These are phyloP conservation scores for Paraphoma sp. DNA, from an alignment of 2,329 filamentous ascomycete species.

Conservation along the genomic window DNA sequence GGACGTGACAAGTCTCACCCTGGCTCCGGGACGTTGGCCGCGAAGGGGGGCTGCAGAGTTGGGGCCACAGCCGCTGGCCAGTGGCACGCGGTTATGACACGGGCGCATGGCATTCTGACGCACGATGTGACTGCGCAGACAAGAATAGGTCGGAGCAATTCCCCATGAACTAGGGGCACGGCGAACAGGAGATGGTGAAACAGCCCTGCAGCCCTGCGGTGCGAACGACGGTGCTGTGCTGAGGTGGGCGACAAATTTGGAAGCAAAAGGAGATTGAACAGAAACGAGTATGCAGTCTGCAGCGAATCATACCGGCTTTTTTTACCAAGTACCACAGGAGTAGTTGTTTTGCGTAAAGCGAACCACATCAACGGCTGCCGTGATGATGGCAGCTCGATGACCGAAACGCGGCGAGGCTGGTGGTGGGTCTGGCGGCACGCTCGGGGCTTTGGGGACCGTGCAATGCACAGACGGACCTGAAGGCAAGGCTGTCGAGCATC, in stretches of 20 bases:
- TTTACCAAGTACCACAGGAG: too few species aligned
- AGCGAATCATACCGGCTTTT: not conserved
- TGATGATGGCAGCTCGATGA: constrained; percentile 18
- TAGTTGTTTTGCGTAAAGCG: too few species aligned
- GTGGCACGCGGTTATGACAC: constrained; percentile 28
- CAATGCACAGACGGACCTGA: constrained; percentile 46
- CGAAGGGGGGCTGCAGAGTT: constrained; percentile 29
- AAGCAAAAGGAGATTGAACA: not conserved
- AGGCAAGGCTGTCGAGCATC: constrained; percentile 35
- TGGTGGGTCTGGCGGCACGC: constrained; percentile 36
- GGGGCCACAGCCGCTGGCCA: constrained; percentile 41
- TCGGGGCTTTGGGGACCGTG: constrained; percentile 28
- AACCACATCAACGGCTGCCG: not conserved
- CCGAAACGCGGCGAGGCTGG: constrained; percentile 34
- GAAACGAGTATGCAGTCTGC: not conserved
- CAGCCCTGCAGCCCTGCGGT: constrained; percentile 35
- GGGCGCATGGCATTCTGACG: constrained; percentile 35
- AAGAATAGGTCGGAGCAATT: constrained; percentile 39
- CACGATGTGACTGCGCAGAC: constrained; percentile 32
- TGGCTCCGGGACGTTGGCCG: constrained; percentile 35
- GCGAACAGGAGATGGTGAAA: constrained; percentile 40
- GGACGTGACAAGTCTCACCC: constrained; percentile 35
- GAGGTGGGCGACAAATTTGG: not conserved
- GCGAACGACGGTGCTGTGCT: constrained; percentile 2
- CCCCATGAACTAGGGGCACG: constrained; percentile 23